These are phyloP conservation scores for Inosperma sp. DNA, from an alignment of 768 basidiomycete species.

Conservation along the genomic window DNA sequence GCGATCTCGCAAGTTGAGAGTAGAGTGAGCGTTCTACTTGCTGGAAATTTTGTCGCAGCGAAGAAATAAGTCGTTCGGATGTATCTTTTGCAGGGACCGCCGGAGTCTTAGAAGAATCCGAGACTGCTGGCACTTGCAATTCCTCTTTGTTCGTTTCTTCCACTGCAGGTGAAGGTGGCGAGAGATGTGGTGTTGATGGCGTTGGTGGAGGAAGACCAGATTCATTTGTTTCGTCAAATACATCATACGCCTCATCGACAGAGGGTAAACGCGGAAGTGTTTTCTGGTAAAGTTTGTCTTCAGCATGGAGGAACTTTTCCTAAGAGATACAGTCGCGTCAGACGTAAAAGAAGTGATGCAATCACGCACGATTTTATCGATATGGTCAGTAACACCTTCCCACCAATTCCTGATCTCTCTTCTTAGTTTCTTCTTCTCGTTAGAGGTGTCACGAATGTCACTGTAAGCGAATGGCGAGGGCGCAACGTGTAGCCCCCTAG, in stretches of 20 bases:
- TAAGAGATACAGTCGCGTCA: conserved; percentile 20
- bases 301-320: conserved; percentile 39
- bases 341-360: not conserved
- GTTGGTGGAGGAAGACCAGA: conserved; percentile 12
- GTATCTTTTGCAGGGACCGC: conserved; percentile 25
- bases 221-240: conserved; percentile 12
- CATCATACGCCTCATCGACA: conserved; percentile 48
- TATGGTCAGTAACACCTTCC: conserved; percentile 55
- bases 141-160: too few species aligned
- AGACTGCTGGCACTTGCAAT: conserved; percentile 11
- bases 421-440: conserved; percentile 47
- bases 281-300: conserved; percentile 36
- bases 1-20: conserved; percentile 45
- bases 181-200: conserved; percentile 12
- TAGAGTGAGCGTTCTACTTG: conserved; percentile 57
- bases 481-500: conserved; percentile 23
- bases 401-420: conserved; percentile 64
- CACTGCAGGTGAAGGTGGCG: conserved; percentile 21
- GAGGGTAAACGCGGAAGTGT: conserved; percentile 58
- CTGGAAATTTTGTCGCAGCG: conserved; percentile 55
- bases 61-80: conserved; percentile 39
- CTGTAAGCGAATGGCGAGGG: conserved; percentile 11
- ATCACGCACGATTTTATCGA: conserved; percentile 53
- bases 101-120: conserved; percentile 14
- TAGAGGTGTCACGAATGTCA: conserved; percentile 21